Conservation (phyloP, 1,139 yeast genomes). For the Suhomyces terraborum region DNA sequence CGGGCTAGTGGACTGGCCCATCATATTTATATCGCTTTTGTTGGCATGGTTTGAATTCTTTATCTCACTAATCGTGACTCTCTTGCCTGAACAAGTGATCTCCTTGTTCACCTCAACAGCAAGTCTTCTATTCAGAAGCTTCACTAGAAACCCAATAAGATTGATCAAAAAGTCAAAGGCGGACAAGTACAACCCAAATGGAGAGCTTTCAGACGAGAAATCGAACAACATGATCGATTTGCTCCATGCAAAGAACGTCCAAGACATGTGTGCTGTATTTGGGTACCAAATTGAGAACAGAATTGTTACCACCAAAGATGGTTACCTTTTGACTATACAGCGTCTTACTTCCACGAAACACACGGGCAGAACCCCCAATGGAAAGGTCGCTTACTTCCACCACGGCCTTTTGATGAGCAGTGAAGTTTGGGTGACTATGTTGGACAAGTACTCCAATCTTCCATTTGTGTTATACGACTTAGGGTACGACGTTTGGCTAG, state of each 20-base stretch:
- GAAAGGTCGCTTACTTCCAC: slow-evolving; percentile 72
- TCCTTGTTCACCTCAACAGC: slow-evolving; percentile 32
- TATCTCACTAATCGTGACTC: slow-evolving; percentile 34
- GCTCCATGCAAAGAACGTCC: slow-evolving; percentile 35
- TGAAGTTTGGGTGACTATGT: slow-evolving; percentile 83
- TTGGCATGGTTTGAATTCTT: slow-evolving; percentile 47
- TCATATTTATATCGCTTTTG: slow-evolving; percentile 36
- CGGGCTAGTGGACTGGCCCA: slow-evolving; percentile 38
- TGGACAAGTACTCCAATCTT: slow-evolving; percentile 60
- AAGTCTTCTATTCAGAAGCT: slow-evolving; percentile 28
- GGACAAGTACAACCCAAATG: slow-evolving; percentile 13
- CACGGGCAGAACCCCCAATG: slow-evolving; percentile 22
- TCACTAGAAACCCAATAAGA: slow-evolving; percentile 32
- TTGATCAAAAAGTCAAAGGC: slow-evolving; percentile 16
- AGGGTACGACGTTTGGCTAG: slow-evolving; percentile 93
- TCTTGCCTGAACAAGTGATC: slow-evolving; percentile 38
- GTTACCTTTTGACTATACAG: slow-evolving; percentile 41
- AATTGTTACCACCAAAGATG: slow-evolving; percentile 42
- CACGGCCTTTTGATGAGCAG: slow-evolving; percentile 92
- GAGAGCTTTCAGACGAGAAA: slow-evolving; percentile 22
- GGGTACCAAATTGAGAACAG: slow-evolving; percentile 45
- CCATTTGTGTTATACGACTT: slow-evolving; percentile 76
- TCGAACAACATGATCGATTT: slow-evolving; percentile 36
- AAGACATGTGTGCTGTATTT: slow-evolving; percentile 39
- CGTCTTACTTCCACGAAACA: slow-evolving; percentile 21